These are phyloP conservation scores for Myriosclerotinia curreyana DNA, from an alignment of 2,329 filamentous ascomycete species.

Conservation along the genomic window DNA sequence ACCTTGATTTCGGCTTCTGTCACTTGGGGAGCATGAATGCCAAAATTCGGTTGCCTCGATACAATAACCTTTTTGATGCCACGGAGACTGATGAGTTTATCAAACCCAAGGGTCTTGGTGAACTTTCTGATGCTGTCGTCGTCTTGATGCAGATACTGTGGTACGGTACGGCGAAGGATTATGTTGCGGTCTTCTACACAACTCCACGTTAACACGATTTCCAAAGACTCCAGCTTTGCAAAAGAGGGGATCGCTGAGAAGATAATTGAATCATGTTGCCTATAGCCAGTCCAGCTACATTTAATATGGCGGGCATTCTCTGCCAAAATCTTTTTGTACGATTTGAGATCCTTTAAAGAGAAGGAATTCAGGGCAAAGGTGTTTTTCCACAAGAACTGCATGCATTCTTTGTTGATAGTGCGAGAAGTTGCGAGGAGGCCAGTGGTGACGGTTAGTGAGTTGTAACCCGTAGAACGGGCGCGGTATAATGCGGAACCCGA, in stretches of 20 bases:
- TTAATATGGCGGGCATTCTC: constrained; percentile 24
- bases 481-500: not conserved
- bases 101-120: constrained; percentile 25
- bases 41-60: not conserved
- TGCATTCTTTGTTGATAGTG: constrained; percentile 24
- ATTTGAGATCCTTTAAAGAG: not conserved
- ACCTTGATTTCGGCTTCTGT: constrained; percentile 1
- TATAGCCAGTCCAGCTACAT: constrained; percentile 23
- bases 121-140: constrained; percentile 25
- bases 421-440: constrained; percentile 26
- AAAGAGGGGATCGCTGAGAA: constrained; percentile 16
- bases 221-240: constrained; percentile 21
- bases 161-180: not conserved
- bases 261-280: constrained; percentile 12
- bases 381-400: constrained; percentile 29
- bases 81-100: constrained; percentile 24
- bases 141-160: constrained; percentile 17
- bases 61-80: constrained; percentile 28
- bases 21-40: not conserved
- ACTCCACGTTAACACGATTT: constrained; percentile 16
- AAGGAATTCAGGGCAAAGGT: constrained; percentile 21
- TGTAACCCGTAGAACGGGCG: not conserved
- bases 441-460: constrained; percentile 7
- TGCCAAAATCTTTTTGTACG: constrained; percentile 9
- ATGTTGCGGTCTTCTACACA: not conserved